Evolutionary conservation across 495 filamentous ascomycete genomes (phyloP), one percentile per base, ranked within the genome.

Genomic region (Oidiodendron maius): DNA sequence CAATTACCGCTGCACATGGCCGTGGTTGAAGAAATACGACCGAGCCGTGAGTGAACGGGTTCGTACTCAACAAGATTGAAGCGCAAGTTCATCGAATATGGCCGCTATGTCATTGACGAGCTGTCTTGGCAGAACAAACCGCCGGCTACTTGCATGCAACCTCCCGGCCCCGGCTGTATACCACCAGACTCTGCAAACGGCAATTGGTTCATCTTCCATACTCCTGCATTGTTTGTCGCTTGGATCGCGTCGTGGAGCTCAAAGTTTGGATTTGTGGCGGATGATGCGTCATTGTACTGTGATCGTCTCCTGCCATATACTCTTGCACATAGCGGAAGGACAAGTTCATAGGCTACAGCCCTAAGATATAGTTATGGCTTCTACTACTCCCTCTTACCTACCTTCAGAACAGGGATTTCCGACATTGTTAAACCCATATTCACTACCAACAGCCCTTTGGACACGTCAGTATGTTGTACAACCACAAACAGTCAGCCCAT

Each of bases 31-130:
- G 25, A 21, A 38, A 26, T 44, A 21, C 12, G 16, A 16, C n/a
- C 48, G 45, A 48, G 39, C 23, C 39, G 25, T 45, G 39, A 57
- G 52, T 57, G 53, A 52, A 52, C 53, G 21, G n/a, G 53, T 57
- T 57, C 53, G 44, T 45, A 39, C 39, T 38, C 32, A 43, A 44
- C 48, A 56, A 6, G 16, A 40, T 46, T 26, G 10, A 1, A 44
- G 43, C 43, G 16, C 20, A 13, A 3, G 37, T 52, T 30, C 28
- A 24, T 44, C 26, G 17, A 25, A 15, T 6, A n/a, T 37, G n/a
- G 38, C 13, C 42, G 20, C 2, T 8, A 24, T 5, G 5, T 28
- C 12, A 24, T 38, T 8, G 23, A 25, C 41, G 21, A n/a, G 34
- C 24, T 42, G 46, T 41, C 50, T 37, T 55, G 52, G 46, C 52